Conservation (phyloP, 805 yeast genomes). For the Wickerhamomyces kurtzmanii region DNA sequence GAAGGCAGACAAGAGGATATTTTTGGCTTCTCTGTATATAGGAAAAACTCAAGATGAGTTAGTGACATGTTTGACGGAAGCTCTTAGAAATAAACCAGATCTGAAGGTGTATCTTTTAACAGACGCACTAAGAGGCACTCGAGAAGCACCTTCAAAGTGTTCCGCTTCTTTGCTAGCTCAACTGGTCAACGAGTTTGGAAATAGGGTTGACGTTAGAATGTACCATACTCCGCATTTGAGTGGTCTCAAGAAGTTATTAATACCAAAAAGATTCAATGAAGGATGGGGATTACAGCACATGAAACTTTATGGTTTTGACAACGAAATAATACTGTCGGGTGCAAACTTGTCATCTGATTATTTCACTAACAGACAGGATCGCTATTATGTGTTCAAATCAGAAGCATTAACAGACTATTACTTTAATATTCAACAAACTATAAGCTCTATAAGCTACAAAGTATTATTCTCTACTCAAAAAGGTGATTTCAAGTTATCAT, state of each 20-base stretch:
- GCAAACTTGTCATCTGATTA: conserved; percentile 90
- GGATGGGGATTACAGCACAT: conserved; percentile 92
- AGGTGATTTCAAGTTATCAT: conserved; percentile 46
- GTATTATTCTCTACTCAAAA: conserved; percentile 33
- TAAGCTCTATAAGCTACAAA: conserved; percentile 64
- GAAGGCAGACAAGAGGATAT: conserved; percentile 55
- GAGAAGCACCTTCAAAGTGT: conserved; percentile 77
- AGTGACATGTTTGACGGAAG: conserved; percentile 47
- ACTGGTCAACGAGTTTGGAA: conserved; percentile 53
- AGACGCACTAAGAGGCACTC: conserved; percentile 86
- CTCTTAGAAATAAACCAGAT: conserved; percentile 47
- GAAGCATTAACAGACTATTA: conserved; percentile 60
- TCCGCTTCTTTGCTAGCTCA: conserved; percentile 69
- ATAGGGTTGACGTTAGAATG: conserved; percentile 69
- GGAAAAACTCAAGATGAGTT: conserved; percentile 80
- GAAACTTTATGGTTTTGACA: conserved; percentile 93
- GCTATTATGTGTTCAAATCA: conserved; percentile 70
- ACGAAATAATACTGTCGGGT: conserved; percentile 80
- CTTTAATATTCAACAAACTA: conserved; percentile 54
- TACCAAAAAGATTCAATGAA: conserved; percentile 85
- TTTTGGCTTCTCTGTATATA: conserved; percentile 76
- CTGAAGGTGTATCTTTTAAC: conserved; percentile 65
- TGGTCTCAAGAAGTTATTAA: conserved; percentile 51
- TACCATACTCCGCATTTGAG: conserved; percentile 83
- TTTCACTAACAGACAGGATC: conserved; percentile 89